Evolutionary conservation across 1,284 basidiomycete species (phyloP).

Genomic region (Pseudozyma hubeiensis): DNA sequence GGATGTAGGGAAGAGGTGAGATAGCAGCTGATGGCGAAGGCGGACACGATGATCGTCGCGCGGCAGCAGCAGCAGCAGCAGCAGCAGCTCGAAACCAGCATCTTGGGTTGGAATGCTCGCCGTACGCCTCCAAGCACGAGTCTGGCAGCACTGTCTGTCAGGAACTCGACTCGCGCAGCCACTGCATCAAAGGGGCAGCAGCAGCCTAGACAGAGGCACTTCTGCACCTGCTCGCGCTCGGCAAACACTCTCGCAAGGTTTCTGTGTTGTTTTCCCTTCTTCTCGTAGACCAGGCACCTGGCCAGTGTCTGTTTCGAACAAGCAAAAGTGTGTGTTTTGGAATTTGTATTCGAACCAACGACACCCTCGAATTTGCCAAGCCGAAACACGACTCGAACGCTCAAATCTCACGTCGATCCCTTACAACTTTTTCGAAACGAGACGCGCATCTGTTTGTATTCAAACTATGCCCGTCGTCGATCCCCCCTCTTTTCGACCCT

Average conservation of each 20-base stretch:
- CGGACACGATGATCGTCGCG: background rate
- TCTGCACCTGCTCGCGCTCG: background rate
- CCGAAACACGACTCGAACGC: background rate
- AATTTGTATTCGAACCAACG: slow-evolving; percentile 10
- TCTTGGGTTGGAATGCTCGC: too few relatives aligned
- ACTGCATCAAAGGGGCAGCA: background rate
- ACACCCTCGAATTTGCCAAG: background rate
- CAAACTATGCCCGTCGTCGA: slow-evolving; percentile 16
- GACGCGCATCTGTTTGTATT: background rate
- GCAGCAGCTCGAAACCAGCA: background rate
- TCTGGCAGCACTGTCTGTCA: too few relatives aligned
- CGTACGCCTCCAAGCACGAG: too few relatives aligned
- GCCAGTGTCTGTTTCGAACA: background rate
- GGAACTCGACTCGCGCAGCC: background rate
- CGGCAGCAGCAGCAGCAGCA: background rate
- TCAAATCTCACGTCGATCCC: slow-evolving; percentile 6
- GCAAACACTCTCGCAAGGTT: background rate
- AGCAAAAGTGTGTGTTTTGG: slow-evolving; percentile 8
- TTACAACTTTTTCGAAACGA: background rate
- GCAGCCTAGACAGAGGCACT: background rate
- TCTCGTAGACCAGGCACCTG: slow-evolving; percentile 3
- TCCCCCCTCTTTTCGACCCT: slow-evolving; percentile 2
- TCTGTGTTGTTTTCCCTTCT: slow-evolving; percentile 15
- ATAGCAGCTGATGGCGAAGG: slow-evolving; percentile 2
- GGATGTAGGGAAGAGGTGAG: slow-evolving; percentile 12